These are phyloP conservation scores for Magnaporthales sp. DNA, from an alignment of 2,329 filamentous ascomycete genomes.

Conservation along the genomic window DNA sequence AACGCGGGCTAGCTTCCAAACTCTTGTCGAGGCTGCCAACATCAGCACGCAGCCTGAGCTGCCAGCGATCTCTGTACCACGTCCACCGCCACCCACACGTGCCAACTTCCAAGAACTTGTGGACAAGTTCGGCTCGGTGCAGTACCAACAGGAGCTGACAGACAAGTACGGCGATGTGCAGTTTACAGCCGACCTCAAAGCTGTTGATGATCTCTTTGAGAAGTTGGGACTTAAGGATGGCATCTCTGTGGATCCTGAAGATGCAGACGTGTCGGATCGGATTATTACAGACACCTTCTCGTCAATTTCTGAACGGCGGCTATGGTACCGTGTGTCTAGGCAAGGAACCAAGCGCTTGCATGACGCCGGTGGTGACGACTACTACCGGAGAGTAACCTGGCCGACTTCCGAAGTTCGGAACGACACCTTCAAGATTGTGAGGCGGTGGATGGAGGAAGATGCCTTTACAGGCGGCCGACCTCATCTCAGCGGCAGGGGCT, in stretches of 20 bases:
- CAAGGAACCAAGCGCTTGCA: constrained; percentile 50
- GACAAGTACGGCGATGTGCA: constrained; percentile 10
- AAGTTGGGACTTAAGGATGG: not conserved
- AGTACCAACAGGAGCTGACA: constrained; percentile 4
- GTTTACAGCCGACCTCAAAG: constrained; percentile 4
- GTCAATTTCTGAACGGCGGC: constrained; percentile 48
- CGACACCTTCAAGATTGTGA: constrained; percentile 48
- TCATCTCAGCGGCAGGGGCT: constrained; percentile 27
- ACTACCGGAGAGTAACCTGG: constrained; percentile 53
- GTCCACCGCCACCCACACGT: not conserved
- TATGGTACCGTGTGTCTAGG: constrained; percentile 57
- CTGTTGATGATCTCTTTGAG: constrained; percentile 8
- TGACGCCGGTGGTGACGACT: constrained; percentile 43
- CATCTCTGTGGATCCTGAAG: constrained; percentile 2
- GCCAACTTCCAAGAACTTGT: constrained; percentile 12
- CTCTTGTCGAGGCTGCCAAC: not conserved
- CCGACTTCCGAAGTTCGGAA: constrained; percentile 40
- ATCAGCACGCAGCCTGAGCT: not conserved
- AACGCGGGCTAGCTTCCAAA: not conserved
- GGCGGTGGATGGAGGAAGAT: constrained; percentile 59
- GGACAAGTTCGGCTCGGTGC: constrained; percentile 19
- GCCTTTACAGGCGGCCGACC: constrained; percentile 40
- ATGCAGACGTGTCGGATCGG: constrained; percentile 30
- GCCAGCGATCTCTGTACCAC: not conserved
- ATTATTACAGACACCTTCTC: constrained; percentile 44